A percentile compares a stretch with the other conserved stretches of the same genome.
Evolutionary conservation across 768 basidiomycete genomes (phyloP).

Genomic region (Lentinula raphanica): DNA sequence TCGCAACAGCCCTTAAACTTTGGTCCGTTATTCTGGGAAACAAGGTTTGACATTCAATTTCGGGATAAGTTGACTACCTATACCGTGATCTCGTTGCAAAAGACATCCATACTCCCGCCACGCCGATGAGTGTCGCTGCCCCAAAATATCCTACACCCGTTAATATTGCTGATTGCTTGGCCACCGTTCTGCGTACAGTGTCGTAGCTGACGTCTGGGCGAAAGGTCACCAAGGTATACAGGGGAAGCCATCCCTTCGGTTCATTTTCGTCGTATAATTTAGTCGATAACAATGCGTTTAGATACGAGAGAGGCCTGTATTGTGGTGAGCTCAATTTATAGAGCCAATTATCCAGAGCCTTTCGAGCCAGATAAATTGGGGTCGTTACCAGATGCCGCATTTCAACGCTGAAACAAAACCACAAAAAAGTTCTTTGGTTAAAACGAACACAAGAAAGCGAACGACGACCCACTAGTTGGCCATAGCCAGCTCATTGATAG

Average conservation of each 20-base stretch:
- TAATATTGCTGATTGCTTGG: slow-evolving; percentile 64
- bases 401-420: slow-evolving; percentile 64
- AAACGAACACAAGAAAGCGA: slow-evolving; percentile 13
- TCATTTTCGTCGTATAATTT: slow-evolving; percentile 54
- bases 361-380: slow-evolving; percentile 70
- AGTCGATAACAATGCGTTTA: slow-evolving; percentile 42
- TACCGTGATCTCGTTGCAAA: background rate
- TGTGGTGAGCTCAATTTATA: slow-evolving; percentile 54
- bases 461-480: slow-evolving; percentile 81
- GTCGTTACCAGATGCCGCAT: slow-evolving; percentile 93
- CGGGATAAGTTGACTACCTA: background rate
- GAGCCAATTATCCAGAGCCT: slow-evolving; percentile 72
- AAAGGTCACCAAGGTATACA: slow-evolving; percentile 98
- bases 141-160: slow-evolving; percentile 44
- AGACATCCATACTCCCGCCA: slow-evolving; percentile 35
- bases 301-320: slow-evolving; percentile 39
- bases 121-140: slow-evolving; percentile 33
- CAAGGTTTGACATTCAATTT: slow-evolving; percentile 3
- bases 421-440: slow-evolving; percentile 18
- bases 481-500: slow-evolving; percentile 91
- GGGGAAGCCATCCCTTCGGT: slow-evolving; percentile 80
- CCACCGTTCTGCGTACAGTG: slow-evolving; percentile 66
- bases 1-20: background rate
- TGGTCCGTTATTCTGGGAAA: slow-evolving; percentile 3
- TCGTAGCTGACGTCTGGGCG: slow-evolving; percentile 92